Conservation (phyloP, 768 basidiomycete species). For the Amanita muscaria region DNA sequence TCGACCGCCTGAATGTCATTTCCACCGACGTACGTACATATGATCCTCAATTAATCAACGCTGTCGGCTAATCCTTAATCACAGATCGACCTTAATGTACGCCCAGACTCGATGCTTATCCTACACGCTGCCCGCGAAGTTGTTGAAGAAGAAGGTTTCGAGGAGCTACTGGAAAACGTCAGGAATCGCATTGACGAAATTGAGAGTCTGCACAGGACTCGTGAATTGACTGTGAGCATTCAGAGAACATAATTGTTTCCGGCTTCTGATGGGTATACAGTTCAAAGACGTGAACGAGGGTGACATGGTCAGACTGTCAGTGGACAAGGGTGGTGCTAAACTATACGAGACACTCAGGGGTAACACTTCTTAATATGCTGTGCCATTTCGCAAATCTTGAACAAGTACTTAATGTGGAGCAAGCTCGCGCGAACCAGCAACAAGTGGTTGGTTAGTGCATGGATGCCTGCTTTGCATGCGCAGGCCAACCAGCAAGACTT, state of each 20-base stretch:
- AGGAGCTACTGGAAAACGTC: slow-evolving; percentile 66
- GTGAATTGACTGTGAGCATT: slow-evolving; percentile 55
- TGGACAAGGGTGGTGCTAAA: slow-evolving; percentile 47
- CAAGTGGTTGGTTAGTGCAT: neutral
- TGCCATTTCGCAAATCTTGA: no score
- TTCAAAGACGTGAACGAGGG: slow-evolving; percentile 43
- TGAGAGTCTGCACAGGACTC: slow-evolving; percentile 72
- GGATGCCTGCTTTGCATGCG: neutral
- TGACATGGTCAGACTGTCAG: slow-evolving; percentile 40
- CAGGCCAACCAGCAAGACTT: neutral
- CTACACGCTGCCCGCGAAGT: slow-evolving; percentile 66
- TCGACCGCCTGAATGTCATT: slow-evolving; percentile 66
- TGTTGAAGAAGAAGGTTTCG: slow-evolving; percentile 67
- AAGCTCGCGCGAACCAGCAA: no score
- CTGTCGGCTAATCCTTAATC: slow-evolving; percentile 6
- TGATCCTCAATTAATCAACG: neutral
- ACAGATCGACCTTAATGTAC: slow-evolving; percentile 65
- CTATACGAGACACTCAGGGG: slow-evolving; percentile 18
- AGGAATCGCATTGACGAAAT: slow-evolving; percentile 78
- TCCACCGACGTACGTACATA: slow-evolving; percentile 60
- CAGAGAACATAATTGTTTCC: no score
- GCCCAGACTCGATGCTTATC: slow-evolving; percentile 73
- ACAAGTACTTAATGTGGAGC: no score
- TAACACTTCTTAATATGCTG: neutral
- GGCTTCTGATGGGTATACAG: slow-evolving; percentile 22